Conservation (phyloP, 2,329 filamentous ascomycete species). For the Diaporthe nobilis region DNA sequence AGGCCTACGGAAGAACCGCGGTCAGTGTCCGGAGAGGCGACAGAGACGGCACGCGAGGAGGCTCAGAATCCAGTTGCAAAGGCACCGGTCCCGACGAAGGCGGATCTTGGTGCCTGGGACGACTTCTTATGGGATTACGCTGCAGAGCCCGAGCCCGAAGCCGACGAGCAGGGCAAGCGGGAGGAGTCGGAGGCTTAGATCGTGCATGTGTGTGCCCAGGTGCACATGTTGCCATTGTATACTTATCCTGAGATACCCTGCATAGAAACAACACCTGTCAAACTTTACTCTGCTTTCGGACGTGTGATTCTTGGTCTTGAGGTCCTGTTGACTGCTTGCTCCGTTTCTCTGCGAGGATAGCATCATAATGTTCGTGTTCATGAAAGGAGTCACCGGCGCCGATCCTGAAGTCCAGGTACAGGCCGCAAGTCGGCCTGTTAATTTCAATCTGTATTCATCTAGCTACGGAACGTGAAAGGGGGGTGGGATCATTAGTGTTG, state of each 20-base stretch:
- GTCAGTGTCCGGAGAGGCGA: neutral
- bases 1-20: neutral
- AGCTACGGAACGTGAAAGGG: no score
- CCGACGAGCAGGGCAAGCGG: neutral
- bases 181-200: neutral
- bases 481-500: no score
- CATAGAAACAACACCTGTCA: neutral
- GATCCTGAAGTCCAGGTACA: no score
- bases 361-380: no score
- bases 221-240: neutral
- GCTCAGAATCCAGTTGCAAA: neutral
- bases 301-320: no score
- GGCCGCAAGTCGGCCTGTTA: no score
- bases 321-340: no score
- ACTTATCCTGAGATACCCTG: constrained; percentile 32
- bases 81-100: neutral
- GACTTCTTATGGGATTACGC: constrained; percentile 16
- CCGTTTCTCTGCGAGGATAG: no score
- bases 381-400: no score
- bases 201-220: neutral
- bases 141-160: neutral
- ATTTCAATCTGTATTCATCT: no score
- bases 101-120: constrained; percentile 32
- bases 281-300: constrained; percentile 41
- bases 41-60: neutral